These are phyloP conservation scores for Globisporangium spiculum DNA, from an alignment of 352 stramenopile species.

Conservation along the genomic window DNA sequence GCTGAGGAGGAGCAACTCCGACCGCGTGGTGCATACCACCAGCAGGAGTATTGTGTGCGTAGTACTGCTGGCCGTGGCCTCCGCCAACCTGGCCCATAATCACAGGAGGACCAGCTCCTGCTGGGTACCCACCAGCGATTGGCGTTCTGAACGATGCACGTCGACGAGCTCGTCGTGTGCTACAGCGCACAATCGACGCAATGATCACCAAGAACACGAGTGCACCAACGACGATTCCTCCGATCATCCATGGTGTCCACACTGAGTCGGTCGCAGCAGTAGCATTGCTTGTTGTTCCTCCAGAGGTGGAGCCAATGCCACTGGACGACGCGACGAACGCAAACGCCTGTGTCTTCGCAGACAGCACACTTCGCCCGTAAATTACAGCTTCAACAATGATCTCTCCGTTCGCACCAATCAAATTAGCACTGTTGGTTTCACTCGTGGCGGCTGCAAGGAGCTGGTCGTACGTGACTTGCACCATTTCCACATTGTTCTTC, in stretches of 20 bases:
- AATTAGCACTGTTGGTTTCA: conserved; percentile 19
- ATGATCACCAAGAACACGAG: conserved; percentile 56
- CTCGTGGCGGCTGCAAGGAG: conserved; percentile 40
- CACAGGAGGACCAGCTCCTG: background rate
- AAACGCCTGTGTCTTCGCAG: conserved; percentile 57
- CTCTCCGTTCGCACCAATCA: conserved; percentile 35
- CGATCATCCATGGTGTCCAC: conserved; percentile 62
- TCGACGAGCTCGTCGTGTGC: conserved; percentile 21
- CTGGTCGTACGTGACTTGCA: conserved; percentile 66
- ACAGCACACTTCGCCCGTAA: conserved; percentile 59
- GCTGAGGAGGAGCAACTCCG: background rate
- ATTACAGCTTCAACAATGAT: conserved; percentile 75
- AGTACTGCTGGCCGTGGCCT: conserved; percentile 12
- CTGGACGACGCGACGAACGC: conserved; percentile 81
- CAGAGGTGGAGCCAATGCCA: conserved; percentile 52
- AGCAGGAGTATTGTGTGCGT: conserved; percentile 20
- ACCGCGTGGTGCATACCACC: conserved; percentile 10
- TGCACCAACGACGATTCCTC: conserved; percentile 36
- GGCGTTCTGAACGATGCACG: conserved; percentile 4
- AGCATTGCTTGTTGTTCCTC: conserved; percentile 12
- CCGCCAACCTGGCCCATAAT: background rate
- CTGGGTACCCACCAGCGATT: conserved; percentile 11
- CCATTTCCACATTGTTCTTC: conserved; percentile 87
- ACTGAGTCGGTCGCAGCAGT: conserved; percentile 24
- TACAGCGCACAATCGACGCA: conserved; percentile 32